Evolutionary conservation across 768 basidiomycete genomes (phyloP), one percentile per base, ranked within the genome.

Genomic region (Russula olivacea): DNA sequence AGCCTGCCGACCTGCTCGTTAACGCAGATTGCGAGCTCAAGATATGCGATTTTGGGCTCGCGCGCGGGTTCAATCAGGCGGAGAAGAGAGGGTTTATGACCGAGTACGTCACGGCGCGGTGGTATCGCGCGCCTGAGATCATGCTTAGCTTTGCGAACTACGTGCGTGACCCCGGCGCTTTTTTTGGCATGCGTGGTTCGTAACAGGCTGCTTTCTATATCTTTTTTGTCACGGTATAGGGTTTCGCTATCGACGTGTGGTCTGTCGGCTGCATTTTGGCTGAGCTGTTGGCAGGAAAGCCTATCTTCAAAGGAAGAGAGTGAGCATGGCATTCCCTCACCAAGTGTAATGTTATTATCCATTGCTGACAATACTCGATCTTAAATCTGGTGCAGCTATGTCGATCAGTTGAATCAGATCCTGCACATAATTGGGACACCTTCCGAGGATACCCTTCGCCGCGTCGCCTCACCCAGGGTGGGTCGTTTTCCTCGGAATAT

Each of bases 1-100:
- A 97, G 71, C 94, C 94, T 2, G 93, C 92, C 63, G 95, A 96
- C 74, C 79, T 94, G 25, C 86, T 97, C 61, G 96, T 98, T 67
- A 98, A 98, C 72, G 96, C 97, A 36, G 97, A 99, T 74, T 98
- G 97, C 71, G 92, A 94, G 73, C 85, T 96, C 72, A 95, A 97
- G 79, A 98, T 99, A 68, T 99, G 97, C 72, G 96, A 99, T 75
- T 99, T 99, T 73, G 96, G 97, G 51, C 84, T 99, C 47, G 96
- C 97, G 3, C 80, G 95, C 72, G 94, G 94, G 2, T 96, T 94
- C 75, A 92, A 88, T 23, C 91, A 88, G 89, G 36, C 83, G 82
- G 38, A 87, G 84, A 89, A 90, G 70, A 89, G 88, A 70, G 95
- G 96, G 0, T 98, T 98, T 76, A 98, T 98, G 96, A 98, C 97